Percentiles rank a stretch among this genome's conserved stretches.
Evolutionary conservation across 2,329 filamentous ascomycete species (phyloP).

Genomic region (Pseudodiploospora longispora): DNA sequence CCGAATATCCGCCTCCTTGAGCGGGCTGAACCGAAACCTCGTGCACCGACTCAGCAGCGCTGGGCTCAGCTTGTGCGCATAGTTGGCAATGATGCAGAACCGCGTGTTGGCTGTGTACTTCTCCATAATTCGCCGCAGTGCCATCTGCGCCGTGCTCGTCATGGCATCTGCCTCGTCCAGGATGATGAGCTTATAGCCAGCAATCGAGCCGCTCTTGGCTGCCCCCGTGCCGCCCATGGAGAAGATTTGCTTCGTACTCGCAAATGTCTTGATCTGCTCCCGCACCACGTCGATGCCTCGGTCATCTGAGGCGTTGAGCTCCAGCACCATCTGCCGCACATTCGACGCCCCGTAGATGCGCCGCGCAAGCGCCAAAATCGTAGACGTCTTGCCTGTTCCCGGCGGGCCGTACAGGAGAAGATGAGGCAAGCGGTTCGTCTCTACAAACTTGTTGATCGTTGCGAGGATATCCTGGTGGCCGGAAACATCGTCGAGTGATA

Average conservation of each 20-base stretch:
- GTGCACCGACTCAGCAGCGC: slow-evolving; percentile 90
- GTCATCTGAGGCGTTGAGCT: slow-evolving; percentile 95
- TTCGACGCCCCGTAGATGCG: slow-evolving; percentile 88
- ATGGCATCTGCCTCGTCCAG: slow-evolving; percentile 99
- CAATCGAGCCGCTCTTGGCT: slow-evolving; percentile 42
- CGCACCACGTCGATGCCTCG: slow-evolving; percentile 95
- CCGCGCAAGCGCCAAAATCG: slow-evolving; percentile 83
- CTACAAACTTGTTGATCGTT: slow-evolving; percentile 96
- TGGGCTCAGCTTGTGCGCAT: slow-evolving; percentile 93
- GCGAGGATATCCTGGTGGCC: slow-evolving; percentile 95
- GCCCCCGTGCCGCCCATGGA: slow-evolving; percentile 45
- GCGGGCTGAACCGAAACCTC: slow-evolving; percentile 85
- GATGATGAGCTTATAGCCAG: slow-evolving; percentile 89
- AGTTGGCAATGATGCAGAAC: slow-evolving; percentile 98
- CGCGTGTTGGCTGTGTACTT: slow-evolving; percentile 97
- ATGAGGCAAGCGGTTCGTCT: slow-evolving; percentile 88
- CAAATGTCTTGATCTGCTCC: slow-evolving; percentile 99
- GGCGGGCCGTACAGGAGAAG: slow-evolving; percentile 94
- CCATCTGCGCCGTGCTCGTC: slow-evolving; percentile 99
- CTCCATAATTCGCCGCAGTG: slow-evolving; percentile 93
- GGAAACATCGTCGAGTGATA: slow-evolving; percentile 82
- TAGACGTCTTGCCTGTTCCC: slow-evolving; percentile 96
- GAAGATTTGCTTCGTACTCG: slow-evolving; percentile 97
- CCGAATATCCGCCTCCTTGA: slow-evolving; percentile 83
- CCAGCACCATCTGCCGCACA: slow-evolving; percentile 96